Percentiles rank a stretch among this genome's conserved stretches.
Conservation (phyloP, 148 eudicot genomes). For the Rhododendron simsii region DNA sequence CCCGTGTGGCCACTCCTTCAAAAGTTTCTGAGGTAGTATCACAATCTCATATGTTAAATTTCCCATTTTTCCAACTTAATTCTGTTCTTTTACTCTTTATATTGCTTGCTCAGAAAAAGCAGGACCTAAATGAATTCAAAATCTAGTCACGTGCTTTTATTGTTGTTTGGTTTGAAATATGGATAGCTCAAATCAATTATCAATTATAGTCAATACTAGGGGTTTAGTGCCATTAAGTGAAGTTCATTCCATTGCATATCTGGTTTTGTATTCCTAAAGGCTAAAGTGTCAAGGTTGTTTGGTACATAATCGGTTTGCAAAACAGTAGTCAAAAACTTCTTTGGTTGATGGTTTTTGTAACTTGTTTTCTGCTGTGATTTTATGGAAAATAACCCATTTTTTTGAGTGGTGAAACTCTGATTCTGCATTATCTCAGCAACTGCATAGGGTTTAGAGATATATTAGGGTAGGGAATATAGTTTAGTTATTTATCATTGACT, state of each 20-base stretch:
- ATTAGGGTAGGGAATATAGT: background rate
- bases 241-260: background rate
- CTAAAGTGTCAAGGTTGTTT: background rate
- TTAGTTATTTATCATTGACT: background rate
- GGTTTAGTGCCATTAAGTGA: background rate
- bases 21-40: constrained; percentile 47
- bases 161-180: background rate
- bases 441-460: background rate
- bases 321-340: background rate
- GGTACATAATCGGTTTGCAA: background rate
- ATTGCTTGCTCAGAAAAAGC: background rate
- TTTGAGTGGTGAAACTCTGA: background rate
- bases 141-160: background rate
- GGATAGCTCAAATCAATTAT: background rate
- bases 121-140: background rate
- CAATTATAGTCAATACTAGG: background rate
- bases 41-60: background rate
- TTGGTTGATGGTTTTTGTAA: background rate
- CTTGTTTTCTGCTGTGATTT: background rate
- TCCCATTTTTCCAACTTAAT: background rate
- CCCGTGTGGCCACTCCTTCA: constrained; percentile 36
- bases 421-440: background rate
- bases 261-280: background rate
- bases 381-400: background rate
- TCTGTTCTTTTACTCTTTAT: background rate